Evolutionary conservation across 2,329 filamentous ascomycete genomes (phyloP).

Genomic region (Cladosporium phlei): DNA sequence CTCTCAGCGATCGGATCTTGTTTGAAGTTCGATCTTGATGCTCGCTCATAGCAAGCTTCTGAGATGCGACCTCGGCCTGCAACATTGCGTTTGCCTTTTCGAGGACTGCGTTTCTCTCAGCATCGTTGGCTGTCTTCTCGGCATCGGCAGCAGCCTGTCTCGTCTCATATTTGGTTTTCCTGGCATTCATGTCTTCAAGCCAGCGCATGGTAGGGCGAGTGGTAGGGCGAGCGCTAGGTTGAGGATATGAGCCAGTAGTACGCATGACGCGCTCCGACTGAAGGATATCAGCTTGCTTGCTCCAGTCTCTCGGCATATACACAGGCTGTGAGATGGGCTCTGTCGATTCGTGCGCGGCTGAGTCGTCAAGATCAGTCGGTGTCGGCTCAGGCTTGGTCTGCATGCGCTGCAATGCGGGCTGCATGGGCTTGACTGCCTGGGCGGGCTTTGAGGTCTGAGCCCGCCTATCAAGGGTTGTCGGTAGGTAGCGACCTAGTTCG

Average conservation of each 20-base stretch:
- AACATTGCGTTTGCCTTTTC: conserved; percentile 24
- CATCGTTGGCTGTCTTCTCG: neutral
- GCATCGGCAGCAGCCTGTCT: conserved; percentile 15
- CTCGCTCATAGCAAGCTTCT: conserved; percentile 24
- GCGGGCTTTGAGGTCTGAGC: neutral
- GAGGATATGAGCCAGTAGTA: conserved; percentile 12
- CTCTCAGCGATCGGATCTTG: conserved; percentile 23
- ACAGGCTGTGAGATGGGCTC: conserved; percentile 18
- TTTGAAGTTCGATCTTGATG: conserved; percentile 17
- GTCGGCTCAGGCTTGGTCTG: conserved; percentile 18
- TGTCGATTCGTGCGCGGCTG: conserved; percentile 30
- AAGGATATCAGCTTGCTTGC: conserved; percentile 24
- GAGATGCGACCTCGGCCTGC: conserved; percentile 25
- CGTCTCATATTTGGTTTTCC: conserved; percentile 13
- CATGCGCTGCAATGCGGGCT: conserved; percentile 28
- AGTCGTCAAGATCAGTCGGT: conserved; percentile 25
- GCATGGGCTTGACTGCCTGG: conserved; percentile 9
- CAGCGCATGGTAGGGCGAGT: conserved; percentile 19
- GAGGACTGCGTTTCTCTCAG: conserved; percentile 17
- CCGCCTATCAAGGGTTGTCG: neutral
- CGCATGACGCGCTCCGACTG: conserved; percentile 27
- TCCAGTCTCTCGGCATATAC: conserved; percentile 24
- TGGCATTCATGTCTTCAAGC: conserved; percentile 26
- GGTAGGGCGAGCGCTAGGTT: too few species aligned
- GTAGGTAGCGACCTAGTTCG: neutral